These are phyloP conservation scores for Geopyxis carbonaria DNA, from an alignment of 495 filamentous ascomycete species.

Conservation along the genomic window DNA sequence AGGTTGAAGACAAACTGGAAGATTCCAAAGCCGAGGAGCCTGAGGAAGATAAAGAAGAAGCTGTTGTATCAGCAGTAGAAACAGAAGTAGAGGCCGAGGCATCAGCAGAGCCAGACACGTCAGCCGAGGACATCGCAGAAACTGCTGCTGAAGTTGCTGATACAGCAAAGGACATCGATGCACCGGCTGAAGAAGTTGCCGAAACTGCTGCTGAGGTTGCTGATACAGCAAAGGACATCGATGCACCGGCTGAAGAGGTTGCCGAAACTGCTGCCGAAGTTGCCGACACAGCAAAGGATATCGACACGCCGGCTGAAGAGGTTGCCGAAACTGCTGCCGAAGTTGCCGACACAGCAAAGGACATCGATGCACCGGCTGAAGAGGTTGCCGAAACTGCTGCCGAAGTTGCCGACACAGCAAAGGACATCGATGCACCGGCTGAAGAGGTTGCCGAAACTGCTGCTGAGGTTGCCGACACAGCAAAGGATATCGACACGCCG, in stretches of 20 bases:
- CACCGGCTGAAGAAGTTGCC: slow-evolving; percentile 1
- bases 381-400: slow-evolving; percentile 6
- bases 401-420: slow-evolving; percentile 5
- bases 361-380: not conserved
- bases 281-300: slow-evolving; percentile 3
- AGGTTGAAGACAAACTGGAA: not conserved
- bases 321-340: slow-evolving; percentile 6
- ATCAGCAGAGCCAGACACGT: slow-evolving; percentile 1
- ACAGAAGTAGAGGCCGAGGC: slow-evolving; percentile 1
- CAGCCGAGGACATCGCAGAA: slow-evolving; percentile 1
- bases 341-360: slow-evolving; percentile 6
- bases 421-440: slow-evolving; percentile 2
- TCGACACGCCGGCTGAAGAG: slow-evolving; percentile 3
- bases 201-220: slow-evolving; percentile 2
- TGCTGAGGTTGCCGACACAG: slow-evolving; percentile 1
- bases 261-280: slow-evolving; percentile 7
- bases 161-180: slow-evolving; percentile 1
- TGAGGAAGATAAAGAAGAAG: not conserved
- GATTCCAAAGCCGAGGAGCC: not conserved
- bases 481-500: not conserved
- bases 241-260: slow-evolving; percentile 1
- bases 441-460: slow-evolving; percentile 1
- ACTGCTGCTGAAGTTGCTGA: slow-evolving; percentile 8
- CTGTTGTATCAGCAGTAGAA: not conserved
- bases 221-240: not conserved